phyloP scores from a whole-genome alignment of 805 yeast species.

The Saccharomycopsis schoenii region DNA sequence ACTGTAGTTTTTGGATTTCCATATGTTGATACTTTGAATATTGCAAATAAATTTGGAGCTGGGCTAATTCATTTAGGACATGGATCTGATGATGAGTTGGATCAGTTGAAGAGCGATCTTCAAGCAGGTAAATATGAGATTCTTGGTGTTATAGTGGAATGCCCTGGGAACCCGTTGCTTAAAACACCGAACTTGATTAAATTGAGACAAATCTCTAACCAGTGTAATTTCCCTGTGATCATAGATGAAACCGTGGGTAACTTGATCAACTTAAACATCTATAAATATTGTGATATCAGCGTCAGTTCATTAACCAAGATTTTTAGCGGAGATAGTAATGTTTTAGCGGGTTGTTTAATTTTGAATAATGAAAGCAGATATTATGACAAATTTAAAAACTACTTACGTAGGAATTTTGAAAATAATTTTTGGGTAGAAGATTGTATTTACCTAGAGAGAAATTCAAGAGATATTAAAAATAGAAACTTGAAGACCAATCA shows the following conservation, averaged over 20 bases:
- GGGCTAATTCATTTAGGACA: constrained; percentile 80
- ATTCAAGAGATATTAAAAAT: constrained; percentile 76
- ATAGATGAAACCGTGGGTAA: constrained; percentile 96
- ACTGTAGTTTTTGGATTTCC: constrained; percentile 96
- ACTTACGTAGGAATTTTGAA: constrained; percentile 46
- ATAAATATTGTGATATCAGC: constrained; percentile 78
- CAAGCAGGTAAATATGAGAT: constrained; percentile 46
- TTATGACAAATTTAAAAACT: constrained; percentile 40
- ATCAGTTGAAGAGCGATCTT: constrained; percentile 52
- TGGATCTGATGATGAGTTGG: constrained; percentile 62
- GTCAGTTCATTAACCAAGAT: constrained; percentile 85
- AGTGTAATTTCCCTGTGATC: constrained; percentile 66
- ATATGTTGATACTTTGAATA: constrained; percentile 83
- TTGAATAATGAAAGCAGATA: constrained; percentile 55
- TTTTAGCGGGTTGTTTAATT: constrained; percentile 86
- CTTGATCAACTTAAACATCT: constrained; percentile 69
- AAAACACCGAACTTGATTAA: constrained; percentile 70
- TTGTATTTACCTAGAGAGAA: constrained; percentile 83
- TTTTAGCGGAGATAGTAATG: constrained; percentile 90
- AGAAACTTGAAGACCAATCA: constrained; percentile 48
- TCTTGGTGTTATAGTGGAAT: constrained; percentile 79
- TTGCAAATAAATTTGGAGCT: constrained; percentile 82
- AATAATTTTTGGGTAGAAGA: constrained; percentile 91
- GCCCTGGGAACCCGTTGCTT: constrained; percentile 90
- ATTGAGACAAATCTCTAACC: constrained; percentile 54